Percentiles rank a stretch among this genome's conserved stretches.
These are phyloP conservation scores for Haematococcus sp. DNA, from an alignment of 139 green algal genomes.

Conservation along the genomic window DNA sequence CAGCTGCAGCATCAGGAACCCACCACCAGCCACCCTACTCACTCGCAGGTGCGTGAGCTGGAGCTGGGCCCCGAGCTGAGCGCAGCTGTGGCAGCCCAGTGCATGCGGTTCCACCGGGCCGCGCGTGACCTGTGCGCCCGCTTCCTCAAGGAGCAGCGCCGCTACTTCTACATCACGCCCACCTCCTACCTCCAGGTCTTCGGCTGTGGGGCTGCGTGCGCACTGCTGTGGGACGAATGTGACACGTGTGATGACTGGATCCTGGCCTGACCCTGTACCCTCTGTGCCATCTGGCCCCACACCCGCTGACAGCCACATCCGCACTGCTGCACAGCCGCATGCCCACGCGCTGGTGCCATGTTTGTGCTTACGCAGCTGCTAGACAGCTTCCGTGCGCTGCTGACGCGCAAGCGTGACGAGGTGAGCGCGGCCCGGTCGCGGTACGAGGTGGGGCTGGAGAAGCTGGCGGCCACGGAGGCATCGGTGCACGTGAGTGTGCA, in stretches of 20 bases:
- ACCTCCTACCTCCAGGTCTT: background rate
- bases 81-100: constrained; percentile 33
- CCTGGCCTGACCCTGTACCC: too few relatives aligned
- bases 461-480: constrained; percentile 60
- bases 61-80: constrained; percentile 27
- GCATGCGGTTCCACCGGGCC: constrained; percentile 27
- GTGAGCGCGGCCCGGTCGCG: too few relatives aligned
- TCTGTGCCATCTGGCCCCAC: too few relatives aligned
- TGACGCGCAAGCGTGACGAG: constrained; percentile 40
- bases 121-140: background rate
- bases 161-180: constrained; percentile 68
- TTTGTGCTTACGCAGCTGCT: constrained; percentile 81
- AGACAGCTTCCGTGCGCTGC: constrained; percentile 57
- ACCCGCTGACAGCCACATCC: too few relatives aligned
- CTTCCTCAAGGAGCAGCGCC: constrained; percentile 17
- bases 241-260: too few relatives aligned
- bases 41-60: constrained; percentile 34
- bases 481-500: constrained; percentile 16
- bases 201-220: too few relatives aligned
- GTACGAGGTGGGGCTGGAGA: constrained; percentile 69
- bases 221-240: too few relatives aligned
- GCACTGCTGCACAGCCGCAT: too few relatives aligned
- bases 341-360: too few relatives aligned
- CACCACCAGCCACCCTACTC: too few relatives aligned
- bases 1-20: too few relatives aligned